Evolutionary conservation across 1,139 yeast genomes (phyloP).

Genomic region (Yamadazyma aaseri): DNA sequence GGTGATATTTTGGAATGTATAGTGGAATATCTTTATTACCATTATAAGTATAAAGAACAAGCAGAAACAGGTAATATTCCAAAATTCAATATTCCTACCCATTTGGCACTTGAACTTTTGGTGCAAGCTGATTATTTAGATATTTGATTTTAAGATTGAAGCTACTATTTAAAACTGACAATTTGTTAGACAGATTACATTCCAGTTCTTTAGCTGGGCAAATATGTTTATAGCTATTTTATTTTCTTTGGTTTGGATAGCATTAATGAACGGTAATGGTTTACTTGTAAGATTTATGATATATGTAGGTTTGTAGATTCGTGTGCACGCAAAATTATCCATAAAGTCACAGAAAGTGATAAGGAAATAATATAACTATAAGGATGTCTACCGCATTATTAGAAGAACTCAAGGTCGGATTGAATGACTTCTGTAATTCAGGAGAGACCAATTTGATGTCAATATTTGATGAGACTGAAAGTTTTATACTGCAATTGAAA

Average conservation of each 20-base stretch:
- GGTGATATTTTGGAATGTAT: conserved; percentile 75
- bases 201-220: too few species aligned
- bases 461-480: conserved; percentile 25
- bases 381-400: conserved; percentile 15
- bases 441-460: conserved; percentile 23
- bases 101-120: conserved; percentile 83
- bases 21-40: conserved; percentile 82
- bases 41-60: conserved; percentile 63
- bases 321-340: too few species aligned
- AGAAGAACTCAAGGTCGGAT: conserved; percentile 28
- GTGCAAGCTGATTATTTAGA: conserved; percentile 92
- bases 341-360: too few species aligned
- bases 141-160: conserved; percentile 33
- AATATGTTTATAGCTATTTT: too few species aligned
- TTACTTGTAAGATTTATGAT: too few species aligned
- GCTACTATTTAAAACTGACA: too few species aligned
- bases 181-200: too few species aligned
- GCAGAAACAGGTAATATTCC: conserved; percentile 63
- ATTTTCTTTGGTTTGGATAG: too few species aligned
- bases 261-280: too few species aligned
- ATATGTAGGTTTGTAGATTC: too few species aligned
- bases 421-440: conserved; percentile 15
- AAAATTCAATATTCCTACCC: conserved; percentile 89
- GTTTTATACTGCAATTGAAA: conserved; percentile 26
- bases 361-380: too few species aligned